Percentiles rank a stretch among this genome's conserved stretches.
These are phyloP conservation scores for Amanita pallidorosea DNA, from an alignment of 768 basidiomycete genomes.

Conservation along the genomic window DNA sequence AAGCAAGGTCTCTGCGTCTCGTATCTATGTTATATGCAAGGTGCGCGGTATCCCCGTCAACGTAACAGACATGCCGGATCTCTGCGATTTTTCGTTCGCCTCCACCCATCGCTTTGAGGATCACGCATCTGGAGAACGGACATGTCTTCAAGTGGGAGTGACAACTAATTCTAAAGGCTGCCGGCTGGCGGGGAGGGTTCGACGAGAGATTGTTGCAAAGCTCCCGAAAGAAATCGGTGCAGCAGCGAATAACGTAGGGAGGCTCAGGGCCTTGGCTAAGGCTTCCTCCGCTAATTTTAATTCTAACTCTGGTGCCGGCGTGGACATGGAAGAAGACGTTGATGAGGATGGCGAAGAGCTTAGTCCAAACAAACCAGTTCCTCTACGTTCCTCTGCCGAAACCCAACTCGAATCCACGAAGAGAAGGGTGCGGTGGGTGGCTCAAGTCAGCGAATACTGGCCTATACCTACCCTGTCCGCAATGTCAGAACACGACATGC, in stretches of 20 bases:
- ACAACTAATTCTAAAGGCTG: slow-evolving; percentile 93
- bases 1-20: slow-evolving; percentile 39
- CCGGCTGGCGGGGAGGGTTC: slow-evolving; percentile 67
- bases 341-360: slow-evolving; percentile 41
- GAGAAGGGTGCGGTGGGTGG: slow-evolving; percentile 84
- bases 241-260: slow-evolving; percentile 68
- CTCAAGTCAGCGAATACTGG: slow-evolving; percentile 97
- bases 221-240: slow-evolving; percentile 64
- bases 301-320: slow-evolving; percentile 5
- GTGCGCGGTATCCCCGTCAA: slow-evolving; percentile 65
- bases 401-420: slow-evolving; percentile 33
- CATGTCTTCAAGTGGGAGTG: slow-evolving; percentile 64
- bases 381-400: slow-evolving; percentile 11
- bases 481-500: slow-evolving; percentile 61
- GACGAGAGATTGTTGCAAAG: slow-evolving; percentile 69
- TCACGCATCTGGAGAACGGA: slow-evolving; percentile 28
- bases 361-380: slow-evolving; percentile 66
- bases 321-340: slow-evolving; percentile 27
- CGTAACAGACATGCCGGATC: slow-evolving; percentile 73
- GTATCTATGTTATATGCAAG: slow-evolving; percentile 45
- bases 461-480: slow-evolving; percentile 65
- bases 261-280: slow-evolving; percentile 49
- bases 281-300: slow-evolving; percentile 5
- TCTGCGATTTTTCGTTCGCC: slow-evolving; percentile 87
- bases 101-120: slow-evolving; percentile 75